phyloP scores from a whole-genome alignment of 352 stramenopile genomes.

The Pythium sukuiense region DNA sequence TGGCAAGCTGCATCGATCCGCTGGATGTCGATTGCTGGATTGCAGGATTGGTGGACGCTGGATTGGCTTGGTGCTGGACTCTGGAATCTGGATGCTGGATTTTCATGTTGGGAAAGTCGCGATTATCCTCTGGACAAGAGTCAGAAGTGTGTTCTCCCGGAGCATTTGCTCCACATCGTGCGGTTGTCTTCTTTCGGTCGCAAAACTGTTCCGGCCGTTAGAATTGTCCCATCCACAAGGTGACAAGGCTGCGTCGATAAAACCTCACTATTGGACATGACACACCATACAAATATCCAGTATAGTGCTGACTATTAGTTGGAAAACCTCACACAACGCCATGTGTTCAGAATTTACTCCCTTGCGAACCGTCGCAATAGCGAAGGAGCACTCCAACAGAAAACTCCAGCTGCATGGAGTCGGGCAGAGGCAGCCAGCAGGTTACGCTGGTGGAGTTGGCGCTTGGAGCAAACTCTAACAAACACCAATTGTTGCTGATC shows the following conservation, averaged over 20 bases:
- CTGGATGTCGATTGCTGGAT: background rate
- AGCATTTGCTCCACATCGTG: slow-evolving; percentile 1
- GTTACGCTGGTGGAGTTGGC: background rate
- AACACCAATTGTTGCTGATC: background rate
- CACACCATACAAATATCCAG: slow-evolving; percentile 8
- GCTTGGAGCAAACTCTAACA: background rate
- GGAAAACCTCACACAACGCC: slow-evolving; percentile 19
- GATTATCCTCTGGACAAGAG: background rate
- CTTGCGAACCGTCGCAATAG: slow-evolving; percentile 6
- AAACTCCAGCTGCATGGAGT: slow-evolving; percentile 6
- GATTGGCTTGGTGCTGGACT: background rate
- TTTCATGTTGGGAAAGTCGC: background rate
- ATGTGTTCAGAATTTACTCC: slow-evolving; percentile 16
- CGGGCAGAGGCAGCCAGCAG: slow-evolving; percentile 6
- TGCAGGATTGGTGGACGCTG: background rate
- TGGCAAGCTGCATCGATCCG: background rate
- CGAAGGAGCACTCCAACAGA: slow-evolving; percentile 12
- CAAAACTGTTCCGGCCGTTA: background rate
- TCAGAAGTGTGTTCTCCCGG: background rate
- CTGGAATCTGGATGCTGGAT: background rate
- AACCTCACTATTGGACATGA: slow-evolving; percentile 2
- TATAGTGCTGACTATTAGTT: slow-evolving; percentile 24
- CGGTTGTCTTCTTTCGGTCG: background rate
- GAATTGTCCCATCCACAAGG: slow-evolving; percentile 1
- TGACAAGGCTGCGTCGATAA: slow-evolving; percentile 9